phyloP scores from a whole-genome alignment of 1,284 basidiomycete species.

The Cryptococcus amylolentus region DNA sequence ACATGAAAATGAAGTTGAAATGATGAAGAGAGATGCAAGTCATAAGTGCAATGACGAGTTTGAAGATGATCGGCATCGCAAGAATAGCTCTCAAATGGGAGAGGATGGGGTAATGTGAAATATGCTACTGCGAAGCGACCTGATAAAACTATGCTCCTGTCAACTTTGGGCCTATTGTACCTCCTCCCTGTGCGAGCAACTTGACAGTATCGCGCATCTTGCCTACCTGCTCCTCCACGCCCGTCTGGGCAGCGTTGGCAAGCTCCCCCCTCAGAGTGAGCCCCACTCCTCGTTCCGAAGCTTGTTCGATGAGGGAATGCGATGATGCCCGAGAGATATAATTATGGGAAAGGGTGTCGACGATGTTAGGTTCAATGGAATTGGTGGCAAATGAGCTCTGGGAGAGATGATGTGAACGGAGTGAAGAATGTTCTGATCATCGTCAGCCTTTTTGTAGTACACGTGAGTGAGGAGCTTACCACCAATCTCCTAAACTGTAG shows the following conservation, averaged over 20 bases:
- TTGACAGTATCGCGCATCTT: slow-evolving; percentile 28
- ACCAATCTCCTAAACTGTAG: slow-evolving; percentile 23
- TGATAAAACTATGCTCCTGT: no score
- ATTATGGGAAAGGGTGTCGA: slow-evolving; percentile 5
- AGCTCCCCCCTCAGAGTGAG: slow-evolving; percentile 34
- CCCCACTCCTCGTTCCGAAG: slow-evolving; percentile 33
- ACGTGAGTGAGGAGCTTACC: slow-evolving; percentile 8
- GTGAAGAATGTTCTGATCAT: neutral
- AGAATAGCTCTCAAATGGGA: no score
- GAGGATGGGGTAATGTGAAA: no score
- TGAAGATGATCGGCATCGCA: no score
- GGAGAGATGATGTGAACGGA: slow-evolving; percentile 10
- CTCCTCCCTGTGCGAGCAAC: slow-evolving; percentile 15
- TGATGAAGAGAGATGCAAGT: no score
- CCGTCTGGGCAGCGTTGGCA: slow-evolving; percentile 41
- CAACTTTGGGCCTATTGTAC: no score
- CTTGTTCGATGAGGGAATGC: slow-evolving; percentile 23
- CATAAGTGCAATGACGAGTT: no score
- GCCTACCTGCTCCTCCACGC: slow-evolving; percentile 34
- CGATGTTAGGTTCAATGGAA: neutral
- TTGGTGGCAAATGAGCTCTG: slow-evolving; percentile 4
- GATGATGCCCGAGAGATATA: slow-evolving; percentile 7
- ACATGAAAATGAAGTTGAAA: no score
- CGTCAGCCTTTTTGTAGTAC: neutral
- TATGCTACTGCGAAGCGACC: no score